These are phyloP conservation scores for Ramaria sp. DNA, from an alignment of 768 basidiomycete genomes.

Conservation along the genomic window DNA sequence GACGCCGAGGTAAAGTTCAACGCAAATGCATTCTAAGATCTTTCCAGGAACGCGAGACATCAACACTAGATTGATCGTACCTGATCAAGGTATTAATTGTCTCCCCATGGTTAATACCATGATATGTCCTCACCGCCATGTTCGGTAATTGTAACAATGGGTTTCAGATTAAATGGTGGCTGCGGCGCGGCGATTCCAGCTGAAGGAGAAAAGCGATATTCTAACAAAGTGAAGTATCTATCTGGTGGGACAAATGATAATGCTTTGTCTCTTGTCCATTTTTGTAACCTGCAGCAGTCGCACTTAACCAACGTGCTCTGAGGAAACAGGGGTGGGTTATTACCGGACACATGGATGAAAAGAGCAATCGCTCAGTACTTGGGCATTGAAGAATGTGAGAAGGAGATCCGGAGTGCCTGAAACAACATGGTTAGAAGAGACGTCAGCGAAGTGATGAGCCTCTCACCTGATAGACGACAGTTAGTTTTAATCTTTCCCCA, in stretches of 20 bases:
- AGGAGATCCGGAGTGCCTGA: conserved; percentile 84
- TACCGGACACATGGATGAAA: conserved; percentile 93
- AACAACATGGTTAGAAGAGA: not conserved
- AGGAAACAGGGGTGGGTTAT: conserved; percentile 15
- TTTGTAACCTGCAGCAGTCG: conserved; percentile 44
- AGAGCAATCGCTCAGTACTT: conserved; percentile 62
- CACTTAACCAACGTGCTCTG: not conserved
- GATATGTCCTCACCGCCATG: conserved; percentile 27
- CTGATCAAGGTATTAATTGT: conserved; percentile 20
- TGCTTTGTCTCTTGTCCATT: conserved; percentile 64
- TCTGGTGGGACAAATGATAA: conserved; percentile 94
- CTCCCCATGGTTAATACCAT: not conserved
- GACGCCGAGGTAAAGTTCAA: conserved; percentile 68
- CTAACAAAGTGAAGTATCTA: conserved; percentile 73
- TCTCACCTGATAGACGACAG: conserved; percentile 19
- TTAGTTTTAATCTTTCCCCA: conserved; percentile 16
- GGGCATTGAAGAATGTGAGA: conserved; percentile 65
- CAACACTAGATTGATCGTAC: conserved; percentile 49
- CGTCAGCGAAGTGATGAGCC: not conserved
- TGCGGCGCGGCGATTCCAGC: conserved; percentile 23
- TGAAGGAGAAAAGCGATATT: conserved; percentile 59
- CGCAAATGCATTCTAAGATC: conserved; percentile 57
- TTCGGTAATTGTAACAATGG: conserved; percentile 24
- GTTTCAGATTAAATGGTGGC: conserved; percentile 24
- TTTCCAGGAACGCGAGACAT: conserved; percentile 53